Evolutionary conservation across 2,329 filamentous ascomycete species (phyloP).

Genomic region (Trichoderma asperellum): DNA sequence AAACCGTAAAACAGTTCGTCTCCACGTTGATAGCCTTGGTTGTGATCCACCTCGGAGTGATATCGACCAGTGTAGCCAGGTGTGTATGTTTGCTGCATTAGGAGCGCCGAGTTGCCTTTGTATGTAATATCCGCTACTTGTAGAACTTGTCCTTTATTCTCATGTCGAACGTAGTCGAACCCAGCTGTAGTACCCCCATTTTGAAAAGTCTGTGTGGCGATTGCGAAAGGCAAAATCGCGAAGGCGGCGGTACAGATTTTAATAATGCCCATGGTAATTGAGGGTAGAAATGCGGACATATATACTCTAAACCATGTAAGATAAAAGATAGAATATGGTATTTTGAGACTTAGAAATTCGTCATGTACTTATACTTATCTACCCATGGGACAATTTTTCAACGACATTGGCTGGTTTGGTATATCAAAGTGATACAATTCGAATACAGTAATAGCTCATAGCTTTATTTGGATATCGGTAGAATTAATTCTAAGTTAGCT

Average conservation of each 20-base stretch:
- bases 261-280: background rate
- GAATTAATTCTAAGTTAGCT: background rate
- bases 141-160: constrained; percentile 49
- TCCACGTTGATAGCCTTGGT: constrained; percentile 50
- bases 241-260: background rate
- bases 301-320: background rate
- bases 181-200: constrained; percentile 47
- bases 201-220: constrained; percentile 45
- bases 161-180: constrained; percentile 46
- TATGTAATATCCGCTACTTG: constrained; percentile 48
- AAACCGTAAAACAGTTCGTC: constrained; percentile 55
- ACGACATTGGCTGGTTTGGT: background rate
- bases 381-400: background rate
- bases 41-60: constrained; percentile 52
- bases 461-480: background rate
- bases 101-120: constrained; percentile 45
- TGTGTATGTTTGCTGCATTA: constrained; percentile 51
- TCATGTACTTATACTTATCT: background rate
- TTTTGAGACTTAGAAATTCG: background rate
- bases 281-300: background rate
- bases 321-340: background rate
- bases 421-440: background rate
- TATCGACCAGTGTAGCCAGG: constrained; percentile 49
- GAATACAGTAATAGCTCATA: background rate
- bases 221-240: background rate